Evolutionary conservation across 306 rosid species (phyloP), one percentile per base, ranked within the genome.

Genomic region (Spatholobus suberectus): DNA sequence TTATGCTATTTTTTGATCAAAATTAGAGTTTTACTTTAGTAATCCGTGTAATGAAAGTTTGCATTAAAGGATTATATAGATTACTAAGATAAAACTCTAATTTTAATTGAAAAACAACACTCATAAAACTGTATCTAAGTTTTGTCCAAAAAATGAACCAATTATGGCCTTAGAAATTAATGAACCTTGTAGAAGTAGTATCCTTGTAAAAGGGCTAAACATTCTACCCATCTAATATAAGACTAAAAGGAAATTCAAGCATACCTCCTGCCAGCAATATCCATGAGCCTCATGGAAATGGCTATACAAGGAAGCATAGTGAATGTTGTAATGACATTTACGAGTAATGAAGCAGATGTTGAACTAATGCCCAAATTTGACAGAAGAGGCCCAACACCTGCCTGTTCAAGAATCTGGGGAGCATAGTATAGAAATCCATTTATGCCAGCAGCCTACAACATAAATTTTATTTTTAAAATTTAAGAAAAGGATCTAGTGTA

Each of bases 241-340:
- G 35, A 61, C n/a, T 26, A 12, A 4, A 61, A 27, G 68, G 24
- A 63, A 29, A 32, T 29, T 6, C 2, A 63, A 32, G 70, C 70
- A 29, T 83, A 93, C 97, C 97, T 93, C 41, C 97, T 86, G 68
- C 96, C 96, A 9, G 93, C 18, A 62, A 86, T 38, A 63, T 93
- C 97, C 93, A 93, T 91, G 46, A 91, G 83, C 81, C 89, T 83
- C 90, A 93, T 89, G 63, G 96, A 77, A 86, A 85, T 8, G 59
- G 80, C 87, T 76, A 91, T 85, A 82, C 91, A 90, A 47, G 97
- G 97, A 87, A 93, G 96, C 97, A 91, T 93, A 11, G 58, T 77
- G 3, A 93, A 87, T 7, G 97, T 81, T 62, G 85, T 82, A 14
- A 90, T 14, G 63, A 83, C 70, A 85, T 89, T 91, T 11, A 89